phyloP scores from a whole-genome alignment of 2,329 filamentous ascomycete genomes.

The Sordariomycetes sp. region DNA sequence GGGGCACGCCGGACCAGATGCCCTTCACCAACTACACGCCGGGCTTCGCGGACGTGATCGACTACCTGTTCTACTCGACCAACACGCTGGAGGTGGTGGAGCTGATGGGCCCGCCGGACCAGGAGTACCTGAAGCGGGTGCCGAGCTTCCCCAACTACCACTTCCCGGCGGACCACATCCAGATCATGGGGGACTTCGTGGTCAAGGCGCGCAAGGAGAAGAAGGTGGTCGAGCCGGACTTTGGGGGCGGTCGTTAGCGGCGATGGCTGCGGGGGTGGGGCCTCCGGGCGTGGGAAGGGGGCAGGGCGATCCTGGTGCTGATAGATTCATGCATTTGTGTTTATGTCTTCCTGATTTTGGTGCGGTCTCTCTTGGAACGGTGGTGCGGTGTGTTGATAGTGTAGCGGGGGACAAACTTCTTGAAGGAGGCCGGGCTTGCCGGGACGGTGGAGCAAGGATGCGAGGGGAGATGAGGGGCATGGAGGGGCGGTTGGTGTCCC shows the following conservation, averaged over 20 bases:
- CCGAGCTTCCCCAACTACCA: constrained; percentile 91
- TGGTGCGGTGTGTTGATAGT: too few relatives aligned
- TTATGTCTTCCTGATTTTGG: too few relatives aligned
- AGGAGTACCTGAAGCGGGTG: constrained; percentile 73
- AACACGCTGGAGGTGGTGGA: constrained; percentile 78
- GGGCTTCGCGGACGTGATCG: constrained; percentile 82
- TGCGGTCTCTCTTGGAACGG: too few relatives aligned
- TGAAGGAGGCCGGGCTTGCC: too few relatives aligned
- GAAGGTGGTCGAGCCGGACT: constrained; percentile 50
- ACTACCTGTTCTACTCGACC: constrained; percentile 97
- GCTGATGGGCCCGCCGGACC: constrained; percentile 77
- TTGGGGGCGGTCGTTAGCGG: constrained; percentile 25
- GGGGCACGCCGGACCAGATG: constrained; percentile 73
- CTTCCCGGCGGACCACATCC: constrained; percentile 87
- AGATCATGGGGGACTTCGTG: constrained; percentile 79
- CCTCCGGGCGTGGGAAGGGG: too few relatives aligned
- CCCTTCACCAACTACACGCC: constrained; percentile 96
- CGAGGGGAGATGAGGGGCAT: too few relatives aligned
- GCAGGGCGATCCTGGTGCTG: too few relatives aligned
- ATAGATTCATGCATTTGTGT: too few relatives aligned
- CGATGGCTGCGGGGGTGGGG: not conserved
- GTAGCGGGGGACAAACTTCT: too few relatives aligned
- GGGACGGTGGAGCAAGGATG: too few relatives aligned
- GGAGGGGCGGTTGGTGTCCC: too few relatives aligned
- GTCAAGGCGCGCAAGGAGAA: constrained; percentile 84